Conservation (phyloP, 257 asterid genomes). For the Primulina tabacum region DNA sequence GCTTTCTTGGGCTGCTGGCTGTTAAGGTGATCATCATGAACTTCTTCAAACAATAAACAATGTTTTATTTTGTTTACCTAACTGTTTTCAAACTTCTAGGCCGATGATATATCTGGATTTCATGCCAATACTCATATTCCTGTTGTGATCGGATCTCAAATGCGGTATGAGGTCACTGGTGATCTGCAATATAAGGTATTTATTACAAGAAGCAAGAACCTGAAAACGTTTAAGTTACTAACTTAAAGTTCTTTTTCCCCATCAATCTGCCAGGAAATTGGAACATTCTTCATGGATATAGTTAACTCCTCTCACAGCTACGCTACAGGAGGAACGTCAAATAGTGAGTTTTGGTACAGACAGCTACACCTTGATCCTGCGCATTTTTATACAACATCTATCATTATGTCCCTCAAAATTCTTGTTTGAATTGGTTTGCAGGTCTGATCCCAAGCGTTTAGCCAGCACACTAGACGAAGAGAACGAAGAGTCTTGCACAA, state of each 20-base stretch:
- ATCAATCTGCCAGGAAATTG: constrained; percentile 58
- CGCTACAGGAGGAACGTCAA: constrained; percentile 97
- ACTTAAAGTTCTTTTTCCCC: constrained; percentile 2
- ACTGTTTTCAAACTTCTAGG: constrained; percentile 35
- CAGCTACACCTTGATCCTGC: not conserved
- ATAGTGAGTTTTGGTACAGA: constrained; percentile 64
- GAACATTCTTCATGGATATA: constrained; percentile 66
- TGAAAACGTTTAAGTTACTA: not conserved
- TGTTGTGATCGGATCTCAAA: constrained; percentile 79
- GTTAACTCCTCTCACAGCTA: constrained; percentile 86
- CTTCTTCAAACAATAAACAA: not conserved
- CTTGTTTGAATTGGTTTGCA: constrained; percentile 22
- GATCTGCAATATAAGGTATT: constrained; percentile 74
- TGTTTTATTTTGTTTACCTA: not conserved
- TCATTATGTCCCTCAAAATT: not conserved
- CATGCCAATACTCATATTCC: constrained; percentile 94
- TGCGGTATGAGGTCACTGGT: constrained; percentile 90
- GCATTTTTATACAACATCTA: not conserved
- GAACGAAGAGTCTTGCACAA: constrained; percentile 89
- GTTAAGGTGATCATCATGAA: constrained; percentile 47
- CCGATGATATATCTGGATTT: constrained; percentile 68
- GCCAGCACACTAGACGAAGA: constrained; percentile 54
- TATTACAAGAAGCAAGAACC: not conserved
- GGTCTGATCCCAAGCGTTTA: constrained; percentile 77
- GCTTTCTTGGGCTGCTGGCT: constrained; percentile 84